Base-by-base conservation (phyloP, 1,284 basidiomycete species). In the Fomitopsis palustris region DNA sequence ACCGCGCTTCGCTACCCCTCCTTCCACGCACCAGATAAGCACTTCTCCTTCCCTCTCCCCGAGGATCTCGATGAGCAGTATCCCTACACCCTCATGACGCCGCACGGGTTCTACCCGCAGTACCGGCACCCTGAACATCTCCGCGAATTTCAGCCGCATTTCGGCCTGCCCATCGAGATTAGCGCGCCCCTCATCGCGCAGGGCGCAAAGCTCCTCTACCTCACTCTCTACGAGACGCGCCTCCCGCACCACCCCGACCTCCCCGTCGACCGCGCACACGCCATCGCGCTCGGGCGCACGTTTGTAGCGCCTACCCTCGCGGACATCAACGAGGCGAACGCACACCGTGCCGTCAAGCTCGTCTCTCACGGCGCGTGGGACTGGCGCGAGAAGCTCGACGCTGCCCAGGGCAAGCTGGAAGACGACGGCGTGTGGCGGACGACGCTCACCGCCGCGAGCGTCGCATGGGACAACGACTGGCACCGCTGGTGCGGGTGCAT, bases 201-300 rank as follows among this genome's bases (percentile, higher is more conserved):
- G 27, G 81, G 85, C 0, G 87, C 88, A 1, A 85, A 83, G 54
- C 77, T 88, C 10, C 70, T 88, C 47, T 90, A 82, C 70, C 81
- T 88, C 56, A 75, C 84, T 2, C 78, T 84, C 19, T 75, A 82
- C 16, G 86, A 90, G 64, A 65, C 74, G 10, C 76, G 78, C 0
- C 77, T 87, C 58, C 69, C 64, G 23, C 65, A 83, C 16, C 81
- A 82, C 1, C 69, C 73, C 0, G 72, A 77, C 12, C 72, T 87
- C 10, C 82, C 83, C 0, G 66, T 69, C 27, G 78, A 77, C 16
- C 79, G 84, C 14, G 75, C 70, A 3, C 73, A 79, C 6, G 79
- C 81, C 8, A 53, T 67, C 16, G 69, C 67, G 35, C 68, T 69
- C 21, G 74, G 70, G n/a, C 59, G 27, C 49, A 56, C 47, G 25